phyloP scores from a whole-genome alignment of 345 rosid species.

The Salix udensis region DNA sequence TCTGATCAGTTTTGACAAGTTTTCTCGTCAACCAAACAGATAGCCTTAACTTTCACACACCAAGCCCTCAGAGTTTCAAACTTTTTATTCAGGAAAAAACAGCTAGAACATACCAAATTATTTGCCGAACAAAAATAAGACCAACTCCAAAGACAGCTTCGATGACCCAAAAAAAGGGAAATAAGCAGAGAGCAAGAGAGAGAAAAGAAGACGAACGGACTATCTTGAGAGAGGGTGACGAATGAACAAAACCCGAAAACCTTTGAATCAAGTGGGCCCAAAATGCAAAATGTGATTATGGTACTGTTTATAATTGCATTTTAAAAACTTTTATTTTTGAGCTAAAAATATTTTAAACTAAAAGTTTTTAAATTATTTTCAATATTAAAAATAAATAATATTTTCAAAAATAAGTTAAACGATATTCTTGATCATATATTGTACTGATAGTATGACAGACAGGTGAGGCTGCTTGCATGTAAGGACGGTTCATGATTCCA shows the following conservation, averaged over 20 bases:
- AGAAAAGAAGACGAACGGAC: neutral
- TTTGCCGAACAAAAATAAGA: neutral
- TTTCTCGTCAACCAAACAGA: slow-evolving; percentile 4
- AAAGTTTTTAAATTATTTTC: too few relatives aligned
- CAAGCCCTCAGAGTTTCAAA: neutral
- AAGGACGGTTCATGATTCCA: neutral
- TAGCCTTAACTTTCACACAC: neutral
- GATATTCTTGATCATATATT: neutral
- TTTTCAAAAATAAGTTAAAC: too few relatives aligned
- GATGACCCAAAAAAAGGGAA: neutral
- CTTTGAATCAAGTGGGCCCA: neutral
- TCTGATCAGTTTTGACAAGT: neutral
- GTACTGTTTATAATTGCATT: too few relatives aligned
- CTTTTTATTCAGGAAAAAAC: neutral
- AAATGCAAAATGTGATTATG: neutral
- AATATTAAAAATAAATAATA: too few relatives aligned
- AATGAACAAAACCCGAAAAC: neutral
- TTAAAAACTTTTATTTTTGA: too few relatives aligned
- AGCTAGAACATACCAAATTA: neutral
- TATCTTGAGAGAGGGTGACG: neutral
- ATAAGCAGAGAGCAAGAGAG: too few relatives aligned
- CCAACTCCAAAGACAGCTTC: neutral
- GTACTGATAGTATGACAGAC: neutral
- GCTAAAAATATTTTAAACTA: too few relatives aligned
- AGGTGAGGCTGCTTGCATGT: neutral